Base-by-base conservation (phyloP, 108 stramenopile species). In the Schizochytrium sp. region DNA sequence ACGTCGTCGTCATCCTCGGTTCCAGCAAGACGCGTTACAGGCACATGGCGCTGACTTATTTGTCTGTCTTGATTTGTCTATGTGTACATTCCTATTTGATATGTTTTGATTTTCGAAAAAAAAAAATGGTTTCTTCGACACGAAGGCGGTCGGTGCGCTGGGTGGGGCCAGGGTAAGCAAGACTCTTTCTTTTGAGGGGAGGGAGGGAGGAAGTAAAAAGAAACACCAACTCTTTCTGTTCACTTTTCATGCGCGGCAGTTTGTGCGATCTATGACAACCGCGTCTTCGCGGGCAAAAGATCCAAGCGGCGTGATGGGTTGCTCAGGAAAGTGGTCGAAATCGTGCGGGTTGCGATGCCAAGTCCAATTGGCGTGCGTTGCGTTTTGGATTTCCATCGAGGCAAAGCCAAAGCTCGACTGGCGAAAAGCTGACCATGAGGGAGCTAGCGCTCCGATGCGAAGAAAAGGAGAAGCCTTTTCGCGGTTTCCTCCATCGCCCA, bases 401-500 rank as follows among this genome's bases (percentile, higher is more conserved):
- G 97, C 97, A 89, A 95, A 96, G 14, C 98, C 98, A 87, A 96
- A 98, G 87, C 91, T 93, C 71, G 95, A 93, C 88, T 98, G 94
- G 45, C 97, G 93, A 71, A 94, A 92, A 44, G 93, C 93, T 34
- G 97, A 89, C 97, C 97, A 98, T n/a, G 44, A 57, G 23, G 89
- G 60, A 2, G 18, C 72, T 23, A 69, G 25, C 8, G 21, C 18
- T 2, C 34, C 19, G 93, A 94, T 18, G 96, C 96, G 72, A 94
- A 92, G 45, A 94, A 96, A 69, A 1, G 41, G 63, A 18, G 63
- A 69, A 8, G 63, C 63, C 63, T 69, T 69, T 88, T 96, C 93
- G 10, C 97, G 92, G 71, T 94, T 95, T 41, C 98, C 98, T 58
- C 97, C 98, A 44, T 97, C 97, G 63, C 98, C 98, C 58, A 97